Conservation (phyloP, 75 land plant species). For the Pseudotsuga menziesii region DNA sequence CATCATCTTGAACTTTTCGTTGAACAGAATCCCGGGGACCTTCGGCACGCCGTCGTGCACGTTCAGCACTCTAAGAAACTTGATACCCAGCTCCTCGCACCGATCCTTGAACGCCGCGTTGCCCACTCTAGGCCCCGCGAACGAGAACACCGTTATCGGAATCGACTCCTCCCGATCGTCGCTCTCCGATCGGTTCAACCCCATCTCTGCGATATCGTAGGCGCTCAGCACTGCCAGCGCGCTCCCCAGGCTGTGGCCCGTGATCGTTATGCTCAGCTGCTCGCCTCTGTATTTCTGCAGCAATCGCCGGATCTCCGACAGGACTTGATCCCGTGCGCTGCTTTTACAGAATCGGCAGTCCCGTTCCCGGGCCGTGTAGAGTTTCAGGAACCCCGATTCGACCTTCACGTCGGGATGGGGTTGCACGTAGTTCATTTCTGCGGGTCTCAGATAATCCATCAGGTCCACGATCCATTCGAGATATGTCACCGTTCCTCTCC, state of each 20-base stretch:
- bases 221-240: constrained; percentile 22
- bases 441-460: constrained; percentile 20
- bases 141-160: constrained; percentile 21
- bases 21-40: constrained; percentile 46
- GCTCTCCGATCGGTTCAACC: not conserved
- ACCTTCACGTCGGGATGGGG: constrained; percentile 31
- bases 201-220: constrained; percentile 18
- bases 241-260: constrained; percentile 24
- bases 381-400: constrained; percentile 61
- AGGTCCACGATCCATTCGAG: constrained; percentile 72
- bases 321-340: constrained; percentile 63
- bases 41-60: constrained; percentile 52
- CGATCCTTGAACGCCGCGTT: constrained; percentile 12
- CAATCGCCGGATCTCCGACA: constrained; percentile 36
- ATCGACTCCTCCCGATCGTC: not conserved
- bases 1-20: constrained; percentile 30
- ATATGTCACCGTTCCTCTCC: constrained; percentile 77
- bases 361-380: constrained; percentile 56
- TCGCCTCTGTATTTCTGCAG: constrained; percentile 21
- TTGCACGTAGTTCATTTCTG: not conserved
- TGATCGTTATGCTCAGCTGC: constrained; percentile 22
- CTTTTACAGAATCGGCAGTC: constrained; percentile 43
- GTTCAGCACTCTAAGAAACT: constrained; percentile 48
- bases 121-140: constrained; percentile 19
- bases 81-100: constrained; percentile 24